Evolutionary conservation across 495 filamentous ascomycete species (phyloP).

Genomic region (Rhizodiscina lignyota): DNA sequence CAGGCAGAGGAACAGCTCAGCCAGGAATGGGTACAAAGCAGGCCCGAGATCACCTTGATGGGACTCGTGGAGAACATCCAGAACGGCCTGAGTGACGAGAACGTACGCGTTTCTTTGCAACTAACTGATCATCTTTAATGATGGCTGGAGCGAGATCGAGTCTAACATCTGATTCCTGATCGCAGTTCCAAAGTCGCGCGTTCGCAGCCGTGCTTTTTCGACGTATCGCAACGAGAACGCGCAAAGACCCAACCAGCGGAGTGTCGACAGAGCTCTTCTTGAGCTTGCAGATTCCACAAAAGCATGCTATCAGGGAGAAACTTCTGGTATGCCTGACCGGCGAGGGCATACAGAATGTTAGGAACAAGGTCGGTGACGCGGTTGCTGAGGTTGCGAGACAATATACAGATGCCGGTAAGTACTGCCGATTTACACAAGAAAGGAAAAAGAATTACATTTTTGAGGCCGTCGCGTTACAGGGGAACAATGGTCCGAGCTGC

Average conservation of each 20-base stretch:
- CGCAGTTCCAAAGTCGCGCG: too few relatives aligned
- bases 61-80: conserved; percentile 85
- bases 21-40: conserved; percentile 66
- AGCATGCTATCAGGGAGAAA: conserved; percentile 61
- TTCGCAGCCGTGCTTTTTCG: conserved; percentile 92
- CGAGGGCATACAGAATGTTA: conserved; percentile 52
- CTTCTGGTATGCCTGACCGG: conserved; percentile 56
- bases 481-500: conserved; percentile 79
- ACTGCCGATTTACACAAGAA: too few relatives aligned
- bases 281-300: conserved; percentile 51
- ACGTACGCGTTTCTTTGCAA: too few relatives aligned
- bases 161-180: too few relatives aligned
- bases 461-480: too few relatives aligned
- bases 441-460: too few relatives aligned
- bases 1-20: conserved; percentile 81
- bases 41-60: conserved; percentile 79
- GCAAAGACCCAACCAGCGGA: conserved; percentile 52
- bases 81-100: too few relatives aligned
- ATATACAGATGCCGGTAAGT: conserved; percentile 71
- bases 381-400: conserved; percentile 90
- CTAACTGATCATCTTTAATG: too few relatives aligned
- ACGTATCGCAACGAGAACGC: conserved; percentile 73
- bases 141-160: too few relatives aligned
- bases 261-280: conserved; percentile 71
- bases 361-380: conserved; percentile 93